These are phyloP conservation scores for Yarrowia osloensis DNA, from an alignment of 805 yeast genomes.

Conservation along the genomic window DNA sequence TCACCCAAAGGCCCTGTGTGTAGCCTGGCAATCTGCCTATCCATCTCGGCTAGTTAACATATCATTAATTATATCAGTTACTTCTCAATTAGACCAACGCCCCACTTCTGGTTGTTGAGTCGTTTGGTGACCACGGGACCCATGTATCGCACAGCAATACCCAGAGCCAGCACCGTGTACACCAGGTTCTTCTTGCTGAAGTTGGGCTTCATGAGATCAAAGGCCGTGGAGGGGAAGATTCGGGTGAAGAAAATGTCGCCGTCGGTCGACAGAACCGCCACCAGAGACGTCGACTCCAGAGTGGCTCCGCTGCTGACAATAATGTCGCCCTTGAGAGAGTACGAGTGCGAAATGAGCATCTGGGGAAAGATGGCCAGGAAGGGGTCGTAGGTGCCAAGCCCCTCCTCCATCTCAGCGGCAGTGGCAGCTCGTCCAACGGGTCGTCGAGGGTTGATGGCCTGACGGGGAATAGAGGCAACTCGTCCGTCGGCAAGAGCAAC, in stretches of 20 bases:
- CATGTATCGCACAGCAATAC: slow-evolving; percentile 31
- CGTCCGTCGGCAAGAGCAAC: slow-evolving; percentile 61
- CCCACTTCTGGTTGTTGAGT: slow-evolving; percentile 33
- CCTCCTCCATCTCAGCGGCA: slow-evolving; percentile 57
- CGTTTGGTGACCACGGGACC: slow-evolving; percentile 34
- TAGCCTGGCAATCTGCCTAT: no score
- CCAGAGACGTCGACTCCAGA: slow-evolving; percentile 73
- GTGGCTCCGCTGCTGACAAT: slow-evolving; percentile 61
- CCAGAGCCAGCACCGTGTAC: slow-evolving; percentile 57
- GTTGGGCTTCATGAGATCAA: slow-evolving; percentile 67
- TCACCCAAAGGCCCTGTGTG: no score
- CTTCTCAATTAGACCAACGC: slow-evolving; percentile 27
- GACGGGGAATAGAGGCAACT: slow-evolving; percentile 70
- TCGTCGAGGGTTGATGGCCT: slow-evolving; percentile 66
- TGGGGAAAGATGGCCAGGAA: slow-evolving; percentile 53
- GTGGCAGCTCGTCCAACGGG: slow-evolving; percentile 57
- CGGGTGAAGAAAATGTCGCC: slow-evolving; percentile 79
- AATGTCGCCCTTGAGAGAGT: slow-evolving; percentile 45
- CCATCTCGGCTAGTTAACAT: background rate
- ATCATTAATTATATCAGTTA: slow-evolving; percentile 45
- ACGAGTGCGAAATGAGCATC: slow-evolving; percentile 54
- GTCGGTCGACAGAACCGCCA: slow-evolving; percentile 51
- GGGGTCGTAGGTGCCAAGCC: slow-evolving; percentile 69
- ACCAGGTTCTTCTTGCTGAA: slow-evolving; percentile 70
- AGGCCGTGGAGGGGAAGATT: slow-evolving; percentile 78